Conservation (phyloP, 345 rosid species). For the Eucalyptus sp. region DNA sequence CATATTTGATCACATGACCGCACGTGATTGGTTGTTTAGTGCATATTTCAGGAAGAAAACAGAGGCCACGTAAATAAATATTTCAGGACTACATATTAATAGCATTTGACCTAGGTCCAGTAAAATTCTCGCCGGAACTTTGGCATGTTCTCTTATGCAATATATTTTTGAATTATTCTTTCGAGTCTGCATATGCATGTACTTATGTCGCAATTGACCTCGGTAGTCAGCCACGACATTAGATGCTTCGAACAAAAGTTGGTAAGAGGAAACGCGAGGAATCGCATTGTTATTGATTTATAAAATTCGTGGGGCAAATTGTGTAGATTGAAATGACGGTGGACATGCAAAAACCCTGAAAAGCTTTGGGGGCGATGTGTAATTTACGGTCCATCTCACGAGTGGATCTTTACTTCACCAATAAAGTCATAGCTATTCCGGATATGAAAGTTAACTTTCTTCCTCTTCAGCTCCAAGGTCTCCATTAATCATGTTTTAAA, state of each 20-base stretch:
- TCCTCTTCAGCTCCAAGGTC: background rate
- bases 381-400: background rate
- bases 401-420: background rate
- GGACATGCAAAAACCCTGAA: background rate
- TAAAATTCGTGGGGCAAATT: background rate
- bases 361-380: background rate
- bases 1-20: background rate
- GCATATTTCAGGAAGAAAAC: background rate
- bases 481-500: no score
- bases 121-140: background rate
- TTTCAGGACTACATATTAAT: background rate
- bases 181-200: background rate
- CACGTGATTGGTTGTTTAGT: background rate
- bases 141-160: background rate
- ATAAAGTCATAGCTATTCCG: background rate
- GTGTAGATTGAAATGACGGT: background rate
- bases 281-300: background rate
- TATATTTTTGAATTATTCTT: background rate
- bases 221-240: background rate
- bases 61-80: fast-evolving
- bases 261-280: fast-evolving
- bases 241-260: background rate
- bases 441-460: background rate
- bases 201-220: background rate
- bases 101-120: fast-evolving